Percentiles rank a stretch among this genome's conserved stretches.
phyloP scores from a whole-genome alignment of 2,329 filamentous ascomycete genomes.

The Curvularia verruculosa region DNA sequence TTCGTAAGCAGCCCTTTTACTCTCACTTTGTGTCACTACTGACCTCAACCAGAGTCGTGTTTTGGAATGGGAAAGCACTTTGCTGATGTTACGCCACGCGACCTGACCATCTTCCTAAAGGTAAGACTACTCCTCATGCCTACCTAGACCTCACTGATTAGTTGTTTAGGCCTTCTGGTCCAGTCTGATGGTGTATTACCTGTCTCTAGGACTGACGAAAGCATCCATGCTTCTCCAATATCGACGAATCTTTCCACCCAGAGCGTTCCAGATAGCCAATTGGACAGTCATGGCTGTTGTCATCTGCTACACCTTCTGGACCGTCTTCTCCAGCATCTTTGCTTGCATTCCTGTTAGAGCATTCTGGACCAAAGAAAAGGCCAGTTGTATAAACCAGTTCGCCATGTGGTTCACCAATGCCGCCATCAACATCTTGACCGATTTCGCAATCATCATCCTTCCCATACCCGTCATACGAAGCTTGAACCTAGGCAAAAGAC shows the following conservation, averaged over 20 bases:
- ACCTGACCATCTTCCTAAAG: slow-evolving; percentile 32
- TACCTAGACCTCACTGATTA: slow-evolving; percentile 1
- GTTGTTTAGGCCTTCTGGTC: slow-evolving; percentile 39
- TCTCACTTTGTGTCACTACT: slow-evolving; percentile 1
- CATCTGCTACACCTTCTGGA: slow-evolving; percentile 37
- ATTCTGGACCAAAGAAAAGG: slow-evolving; percentile 41
- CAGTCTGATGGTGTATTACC: slow-evolving; percentile 42
- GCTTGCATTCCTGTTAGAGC: slow-evolving; percentile 41
- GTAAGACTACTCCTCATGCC: slow-evolving; percentile 16
- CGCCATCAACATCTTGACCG: slow-evolving; percentile 41
- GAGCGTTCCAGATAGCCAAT: slow-evolving; percentile 34
- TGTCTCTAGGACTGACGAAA: slow-evolving; percentile 43
- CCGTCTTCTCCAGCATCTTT: slow-evolving; percentile 42
- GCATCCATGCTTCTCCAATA: slow-evolving; percentile 44
- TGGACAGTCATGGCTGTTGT: slow-evolving; percentile 35
- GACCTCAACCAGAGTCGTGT: slow-evolving; percentile 31
- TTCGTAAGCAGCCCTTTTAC: slow-evolving; percentile 27
- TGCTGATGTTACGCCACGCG: slow-evolving; percentile 15
- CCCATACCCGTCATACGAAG: slow-evolving; percentile 45
- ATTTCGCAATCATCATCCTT: slow-evolving; percentile 43
- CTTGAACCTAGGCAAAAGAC: slow-evolving; percentile 42
- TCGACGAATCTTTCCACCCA: slow-evolving; percentile 39
- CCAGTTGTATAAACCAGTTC: slow-evolving; percentile 41
- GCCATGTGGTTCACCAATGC: slow-evolving; percentile 38
- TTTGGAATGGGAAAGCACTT: slow-evolving; percentile 41